These are phyloP conservation scores for Pleurotus platypus DNA, from an alignment of 768 basidiomycete species.

Conservation along the genomic window DNA sequence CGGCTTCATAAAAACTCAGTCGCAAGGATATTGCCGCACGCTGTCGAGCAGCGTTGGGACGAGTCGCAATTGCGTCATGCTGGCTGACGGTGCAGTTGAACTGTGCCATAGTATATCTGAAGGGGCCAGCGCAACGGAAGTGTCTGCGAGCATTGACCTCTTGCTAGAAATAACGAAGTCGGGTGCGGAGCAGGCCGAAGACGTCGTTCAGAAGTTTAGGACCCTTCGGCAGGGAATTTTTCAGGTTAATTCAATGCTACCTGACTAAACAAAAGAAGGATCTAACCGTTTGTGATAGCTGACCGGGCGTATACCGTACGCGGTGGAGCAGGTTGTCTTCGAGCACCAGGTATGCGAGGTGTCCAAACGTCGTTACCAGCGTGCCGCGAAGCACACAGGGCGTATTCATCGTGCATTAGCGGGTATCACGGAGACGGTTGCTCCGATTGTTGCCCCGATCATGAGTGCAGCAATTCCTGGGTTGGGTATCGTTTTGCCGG, in stretches of 20 bases:
- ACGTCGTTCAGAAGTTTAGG: not conserved
- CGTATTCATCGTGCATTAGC: not conserved
- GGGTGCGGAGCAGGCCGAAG: not conserved
- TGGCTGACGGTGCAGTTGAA: not conserved
- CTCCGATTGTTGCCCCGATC: not conserved
- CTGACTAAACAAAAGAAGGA: too few species aligned
- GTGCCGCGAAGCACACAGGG: not conserved
- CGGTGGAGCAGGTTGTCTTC: slow-evolving; percentile 1
- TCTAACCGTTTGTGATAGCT: not conserved
- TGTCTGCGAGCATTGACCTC: not conserved
- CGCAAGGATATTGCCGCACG: not conserved
- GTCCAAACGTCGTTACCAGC: not conserved
- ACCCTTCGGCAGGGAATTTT: not conserved
- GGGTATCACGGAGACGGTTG: not conserved
- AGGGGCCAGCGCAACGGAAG: not conserved
- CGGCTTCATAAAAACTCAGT: not conserved
- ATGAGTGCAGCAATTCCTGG: slow-evolving; percentile 8
- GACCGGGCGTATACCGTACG: slow-evolving; percentile 3
- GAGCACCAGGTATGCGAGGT: not conserved
- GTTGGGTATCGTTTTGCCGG: not conserved
- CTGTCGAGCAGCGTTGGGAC: not conserved
- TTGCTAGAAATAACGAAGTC: not conserved
- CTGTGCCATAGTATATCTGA: not conserved
- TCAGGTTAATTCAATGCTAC: not conserved
- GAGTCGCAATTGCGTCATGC: slow-evolving; percentile 1